Evolutionary conservation across 139 green algal species (phyloP).

Genomic region (Zygnema circumcarinatum): DNA sequence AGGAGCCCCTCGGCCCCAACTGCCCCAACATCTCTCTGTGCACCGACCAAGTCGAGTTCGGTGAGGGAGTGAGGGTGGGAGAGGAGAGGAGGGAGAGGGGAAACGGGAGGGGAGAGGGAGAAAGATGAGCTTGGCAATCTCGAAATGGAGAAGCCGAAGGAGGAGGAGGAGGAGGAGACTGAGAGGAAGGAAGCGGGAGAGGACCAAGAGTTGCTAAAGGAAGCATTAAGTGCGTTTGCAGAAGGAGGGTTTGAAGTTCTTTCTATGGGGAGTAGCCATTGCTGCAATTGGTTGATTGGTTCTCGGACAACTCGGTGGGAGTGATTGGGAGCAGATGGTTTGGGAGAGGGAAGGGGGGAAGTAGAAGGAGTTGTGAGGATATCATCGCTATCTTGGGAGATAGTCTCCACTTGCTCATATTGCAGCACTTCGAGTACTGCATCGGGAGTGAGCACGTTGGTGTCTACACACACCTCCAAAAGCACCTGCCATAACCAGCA

Average conservation of each 20-base stretch:
- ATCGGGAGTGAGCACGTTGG: not conserved
- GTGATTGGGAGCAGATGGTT: too few relatives aligned
- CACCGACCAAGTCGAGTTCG: not conserved
- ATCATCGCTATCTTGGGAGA: not conserved
- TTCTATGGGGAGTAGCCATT: constrained; percentile 23
- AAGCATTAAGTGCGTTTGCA: not conserved
- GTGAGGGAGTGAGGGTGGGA: not conserved
- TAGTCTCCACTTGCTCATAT: constrained; percentile 31
- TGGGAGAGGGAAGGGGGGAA: not conserved
- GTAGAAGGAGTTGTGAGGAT: not conserved
- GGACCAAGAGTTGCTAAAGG: not conserved
- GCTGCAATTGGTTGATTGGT: constrained; percentile 1
- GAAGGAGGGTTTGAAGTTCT: not conserved
- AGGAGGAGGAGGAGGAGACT: constrained; percentile 6
- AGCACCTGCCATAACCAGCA: constrained; percentile 23
- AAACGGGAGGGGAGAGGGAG: not conserved
- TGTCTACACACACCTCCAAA: constrained; percentile 28
- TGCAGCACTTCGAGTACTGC: constrained; percentile 51
- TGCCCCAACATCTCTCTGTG: not conserved
- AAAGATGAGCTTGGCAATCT: not conserved
- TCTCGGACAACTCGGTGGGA: not conserved
- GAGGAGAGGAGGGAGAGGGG: not conserved
- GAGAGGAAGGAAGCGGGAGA: constrained; percentile 15
- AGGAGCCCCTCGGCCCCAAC: constrained; percentile 48
- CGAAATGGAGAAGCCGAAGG: not conserved